Base-by-base conservation (phyloP, 208 protist species). In the Leishmania amazonensis region DNA sequence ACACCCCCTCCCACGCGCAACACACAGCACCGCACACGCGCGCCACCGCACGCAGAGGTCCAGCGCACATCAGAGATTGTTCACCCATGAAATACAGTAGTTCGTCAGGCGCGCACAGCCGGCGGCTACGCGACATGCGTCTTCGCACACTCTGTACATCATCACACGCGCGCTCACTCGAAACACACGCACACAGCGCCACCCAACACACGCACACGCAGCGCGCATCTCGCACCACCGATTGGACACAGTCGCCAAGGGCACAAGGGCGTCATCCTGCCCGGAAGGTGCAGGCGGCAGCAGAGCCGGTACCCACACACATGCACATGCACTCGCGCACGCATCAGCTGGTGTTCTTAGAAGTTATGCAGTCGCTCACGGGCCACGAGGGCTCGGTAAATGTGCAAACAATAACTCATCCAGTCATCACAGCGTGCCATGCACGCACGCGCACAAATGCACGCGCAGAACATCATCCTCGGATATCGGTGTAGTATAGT, bases 161-260 rank as follows among this genome's bases (percentile, higher is more conserved):
- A 54, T 74, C 40, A 74, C 38, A 45, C 35, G 65, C 65, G 65
- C 65, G 65, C 38, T 71, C 65, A 11, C 13, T 8, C 17, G 35
- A 2, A 71, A 51, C 58, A 51, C 40, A 83, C 60, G 60, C 19
- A 67, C 62, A 67, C 62, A 40, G n/a, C 53, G 24, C 0, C 57
- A 70, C 1, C 53, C 31, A 35, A 35, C 47, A n/a, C 58, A 75
- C 67, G 6, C 58, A 35, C 58, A 65, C 49, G 35, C 31, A 68
- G 40, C 70, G 57, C n/a, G 79, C 75, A 77, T 81, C 78, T 81
- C 78, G 78, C 78, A 81, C 78, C 78, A 81, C 78, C 78, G 78
- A 81, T 81, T 81, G 78, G 78, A 81, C 78, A 76, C 78, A 76
- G 78, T 35, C 81, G 54, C 67, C 74, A 80, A 45, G 38, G 74